These are phyloP conservation scores for Pseudogymnoascus sp. DNA, from an alignment of 2,329 filamentous ascomycete species.

Conservation along the genomic window DNA sequence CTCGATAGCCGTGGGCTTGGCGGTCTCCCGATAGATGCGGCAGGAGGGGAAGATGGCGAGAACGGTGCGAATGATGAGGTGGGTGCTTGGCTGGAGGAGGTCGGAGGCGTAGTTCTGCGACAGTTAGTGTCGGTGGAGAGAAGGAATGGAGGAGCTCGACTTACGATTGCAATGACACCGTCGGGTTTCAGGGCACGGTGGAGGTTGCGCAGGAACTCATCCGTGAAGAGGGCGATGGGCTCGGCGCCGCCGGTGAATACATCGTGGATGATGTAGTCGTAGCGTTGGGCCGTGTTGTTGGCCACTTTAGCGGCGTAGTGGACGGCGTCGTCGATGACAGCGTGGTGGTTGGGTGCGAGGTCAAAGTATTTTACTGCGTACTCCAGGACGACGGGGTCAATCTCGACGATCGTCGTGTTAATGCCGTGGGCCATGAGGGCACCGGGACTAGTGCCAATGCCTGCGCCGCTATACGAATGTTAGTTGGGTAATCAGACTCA, in stretches of 20 bases:
- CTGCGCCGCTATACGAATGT: constrained; percentile 59
- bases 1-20: constrained; percentile 41
- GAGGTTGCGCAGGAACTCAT: constrained; percentile 71
- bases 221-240: constrained; percentile 78
- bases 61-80: constrained; percentile 77
- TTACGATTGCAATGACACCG: constrained; percentile 80
- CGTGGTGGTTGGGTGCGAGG: constrained; percentile 67
- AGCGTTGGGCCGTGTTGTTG: constrained; percentile 39
- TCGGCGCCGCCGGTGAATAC: constrained; percentile 97
- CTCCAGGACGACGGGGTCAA: constrained; percentile 81
- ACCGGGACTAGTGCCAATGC: constrained; percentile 84
- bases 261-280: constrained; percentile 93
- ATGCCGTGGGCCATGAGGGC: constrained; percentile 83
- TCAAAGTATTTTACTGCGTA: constrained; percentile 79
- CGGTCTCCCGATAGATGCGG: constrained; percentile 78
- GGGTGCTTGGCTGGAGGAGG: constrained; percentile 66
- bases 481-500: constrained; percentile 17
- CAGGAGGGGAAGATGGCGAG: constrained; percentile 77
- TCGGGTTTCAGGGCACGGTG: constrained; percentile 63
- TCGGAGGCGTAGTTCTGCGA: constrained; percentile 88
- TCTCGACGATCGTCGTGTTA: constrained; percentile 87
- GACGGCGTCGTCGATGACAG: constrained; percentile 77
- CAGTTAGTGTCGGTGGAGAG: constrained; percentile 13
- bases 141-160: constrained; percentile 27
- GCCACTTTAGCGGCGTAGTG: constrained; percentile 50